Base-by-base conservation (phyloP, 2,329 filamentous ascomycete species). In the Talaromyces verruculosus region DNA sequence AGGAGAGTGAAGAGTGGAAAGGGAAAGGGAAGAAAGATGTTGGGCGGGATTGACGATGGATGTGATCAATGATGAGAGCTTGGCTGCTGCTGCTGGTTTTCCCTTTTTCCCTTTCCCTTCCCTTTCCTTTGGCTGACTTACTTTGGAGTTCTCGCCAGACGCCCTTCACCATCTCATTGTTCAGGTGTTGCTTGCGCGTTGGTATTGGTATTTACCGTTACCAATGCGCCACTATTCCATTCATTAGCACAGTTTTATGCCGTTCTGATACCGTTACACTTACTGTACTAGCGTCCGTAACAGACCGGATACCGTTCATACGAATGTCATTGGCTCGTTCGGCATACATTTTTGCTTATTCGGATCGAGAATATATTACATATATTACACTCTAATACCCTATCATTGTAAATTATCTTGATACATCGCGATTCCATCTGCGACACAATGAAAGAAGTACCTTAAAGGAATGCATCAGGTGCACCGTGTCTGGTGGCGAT, bases 201-300 rank as follows among this genome's bases (percentile, higher is more conserved):
- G 41, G 49, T 39, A 63, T 35, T 4, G 47, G 51, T 30, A 63
- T 37, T 37, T 57, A 57, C 53, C 10, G 5, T 37, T 57, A 57
- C 53, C 0, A 5, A n/a, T 6, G 28, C 28, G 49, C 49, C 49
- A 33, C 15, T 33, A 25, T 25, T 25, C 25, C 25, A 25, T 10
- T 19, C 6, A 8, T 3, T 13, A 5, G 7, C 25, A 3, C 25
- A 7, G 17, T n/a, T 19, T 43, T 8, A 2, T 8, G 3, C 19
- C 17, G 41, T 43, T 43, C 19, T 19, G 17, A 2, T 8, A n/a
- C 53, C 35, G 66, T 65, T 8, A 62, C 53, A 25, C 35, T 22
- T 47, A 35, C 25, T 8, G 64, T 67, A 62, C 58, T 66, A 66
- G 61, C 65, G 65, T 64, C 66, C 60, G 66, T 67, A 41, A 67